Evolutionary conservation across 2,329 filamentous ascomycete genomes (phyloP), one percentile per base, ranked within the genome.

Genomic region (Fusarium coicis): DNA sequence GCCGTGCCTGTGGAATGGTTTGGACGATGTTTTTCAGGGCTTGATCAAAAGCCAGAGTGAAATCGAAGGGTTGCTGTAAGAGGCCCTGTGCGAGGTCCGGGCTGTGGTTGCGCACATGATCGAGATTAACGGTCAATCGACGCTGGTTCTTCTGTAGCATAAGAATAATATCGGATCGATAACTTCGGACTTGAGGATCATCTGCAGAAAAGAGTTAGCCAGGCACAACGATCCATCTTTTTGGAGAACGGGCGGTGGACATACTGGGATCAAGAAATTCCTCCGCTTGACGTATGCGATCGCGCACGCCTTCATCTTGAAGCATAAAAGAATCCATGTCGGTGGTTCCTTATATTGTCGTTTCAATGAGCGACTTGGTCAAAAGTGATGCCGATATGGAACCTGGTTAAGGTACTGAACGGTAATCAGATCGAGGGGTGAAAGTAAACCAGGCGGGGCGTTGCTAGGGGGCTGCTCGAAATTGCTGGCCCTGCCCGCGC

Each of bases 241-340:
- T 23, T 32, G 19, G n/a, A n/a, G 23, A 36, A 46, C 37, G 23
- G 56, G 66, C 36, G 47, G 40, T 52, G 55, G 52, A 52, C 92
- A 79, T 89, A 97, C 95, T 92, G 69, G 96, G 96, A 86, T 98
- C 96, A 47, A 98, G 90, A 80, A 98, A 98, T 82, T 98, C 95
- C 78, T 93, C 89, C n/a, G 94, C 95, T 73, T 93, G 90, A 78
- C 94, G 93, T 81, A 97, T 90, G 78, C 95, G 93, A 85, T 97
- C 92, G 77, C 91, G 89, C 77, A 92, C 91, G 74, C 92, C 94
- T 83, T 96, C 93, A 87, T 98, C 95, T 83, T 92, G 90, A 78
- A 97, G 89, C 85, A 93, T 90, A 76, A 90, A 85, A 68, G 87
- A 88, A 76, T 95, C 93, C 93, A 96, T 95, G 72, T 68, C 84